Evolutionary conservation across 2,329 filamentous ascomycete species (phyloP), one percentile per base, ranked within the genome.

Genomic region (Karstenula rhodostoma): DNA sequence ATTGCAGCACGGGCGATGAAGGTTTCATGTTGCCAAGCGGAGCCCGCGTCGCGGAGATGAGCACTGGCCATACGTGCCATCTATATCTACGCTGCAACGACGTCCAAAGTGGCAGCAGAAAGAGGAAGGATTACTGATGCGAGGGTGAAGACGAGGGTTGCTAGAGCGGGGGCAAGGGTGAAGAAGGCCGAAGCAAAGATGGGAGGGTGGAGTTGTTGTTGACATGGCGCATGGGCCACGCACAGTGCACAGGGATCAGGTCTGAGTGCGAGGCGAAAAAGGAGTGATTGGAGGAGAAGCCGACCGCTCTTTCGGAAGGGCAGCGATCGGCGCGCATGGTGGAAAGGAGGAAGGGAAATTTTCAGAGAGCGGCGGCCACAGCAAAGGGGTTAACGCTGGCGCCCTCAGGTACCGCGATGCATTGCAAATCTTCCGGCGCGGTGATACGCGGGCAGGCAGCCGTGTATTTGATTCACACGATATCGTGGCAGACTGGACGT

Each of bases 231-330:
- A 40, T 40, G 37, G 37, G 37, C 37, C 37, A 40, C 68, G 51
- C n/a, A 22, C 19, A 50, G 37, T 15, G 33, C 17, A 56, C 64
- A 65, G 60, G 68, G 63, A 46, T 44, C 13, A n/a, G 50, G 53
- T 54, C 58, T 58, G 64, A 61, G 64, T 56, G 63, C 56, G 22
- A 12, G 17, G n/a, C 46, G 29, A 12, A 43, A 35, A 22, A 19
- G 35, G 29, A 50, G 4, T 56, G 58, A 73, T 73, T 74, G 69
- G 71, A 27, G 32, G 23, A 29, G 44, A 35, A 37, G 29, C 40
- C 65, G 64, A 72, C 68, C 62, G 72, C 67, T 64, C 65, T 71
- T 72, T 67, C 27, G 57, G 61, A 64, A 58, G 62, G 68, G 65
- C 60, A 70, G 61, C 57, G 64, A 60, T 65, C 59, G 60, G 59